Evolutionary conservation across 2,329 filamentous ascomycete genomes (phyloP).

Genomic region (Fusarium sp.): DNA sequence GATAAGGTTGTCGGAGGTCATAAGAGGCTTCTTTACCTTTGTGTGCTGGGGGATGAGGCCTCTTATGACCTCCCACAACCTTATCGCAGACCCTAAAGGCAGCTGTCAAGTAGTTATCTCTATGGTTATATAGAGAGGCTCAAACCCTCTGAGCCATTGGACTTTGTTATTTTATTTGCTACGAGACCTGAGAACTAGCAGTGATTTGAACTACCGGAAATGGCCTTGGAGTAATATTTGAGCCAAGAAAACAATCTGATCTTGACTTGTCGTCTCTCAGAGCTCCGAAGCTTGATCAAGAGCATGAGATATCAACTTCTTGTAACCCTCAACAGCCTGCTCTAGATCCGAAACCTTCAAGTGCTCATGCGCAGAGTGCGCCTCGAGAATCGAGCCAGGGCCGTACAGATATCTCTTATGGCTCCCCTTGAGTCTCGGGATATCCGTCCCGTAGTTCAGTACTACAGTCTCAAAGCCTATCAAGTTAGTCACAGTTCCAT

Average conservation of each 20-base stretch:
- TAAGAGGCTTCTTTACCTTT: too few species aligned
- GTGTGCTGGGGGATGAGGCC: too few species aligned
- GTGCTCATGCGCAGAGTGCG: slow-evolving; percentile 13
- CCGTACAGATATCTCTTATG: slow-evolving; percentile 10
- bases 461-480: slow-evolving; percentile 1
- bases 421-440: not conserved
- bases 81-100: too few species aligned
- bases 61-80: too few species aligned
- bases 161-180: not conserved
- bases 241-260: too few species aligned
- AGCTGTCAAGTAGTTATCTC: not conserved
- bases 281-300: not conserved
- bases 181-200: not conserved
- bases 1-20: too few species aligned
- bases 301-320: not conserved
- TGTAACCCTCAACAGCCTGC: not conserved
- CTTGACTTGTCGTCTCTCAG: not conserved
- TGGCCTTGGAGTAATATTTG: too few species aligned
- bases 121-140: not conserved
- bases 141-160: not conserved
- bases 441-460: slow-evolving; percentile 1
- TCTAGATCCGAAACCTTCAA: slow-evolving; percentile 1
- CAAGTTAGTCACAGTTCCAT: fast-evolving
- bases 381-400: not conserved
- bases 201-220: not conserved